phyloP scores from a whole-genome alignment of 2,329 filamentous ascomycete genomes.

The Davidsoniella virescens region DNA sequence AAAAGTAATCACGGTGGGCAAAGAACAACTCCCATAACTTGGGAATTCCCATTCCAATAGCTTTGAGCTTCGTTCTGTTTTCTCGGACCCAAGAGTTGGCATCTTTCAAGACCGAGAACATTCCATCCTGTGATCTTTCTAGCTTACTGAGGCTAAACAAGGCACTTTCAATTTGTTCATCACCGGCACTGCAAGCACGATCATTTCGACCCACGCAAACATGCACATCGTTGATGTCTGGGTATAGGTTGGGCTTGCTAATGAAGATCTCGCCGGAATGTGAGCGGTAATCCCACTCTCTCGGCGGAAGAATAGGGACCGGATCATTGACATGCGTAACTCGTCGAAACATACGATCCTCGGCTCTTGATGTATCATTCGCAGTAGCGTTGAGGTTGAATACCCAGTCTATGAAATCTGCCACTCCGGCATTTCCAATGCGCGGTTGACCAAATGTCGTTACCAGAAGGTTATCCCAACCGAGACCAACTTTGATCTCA shows the following conservation, averaged over 20 bases:
- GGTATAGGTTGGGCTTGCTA: slow-evolving; percentile 51
- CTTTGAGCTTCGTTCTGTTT: slow-evolving; percentile 5
- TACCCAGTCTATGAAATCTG: slow-evolving; percentile 35
- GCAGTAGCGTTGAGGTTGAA: slow-evolving; percentile 28
- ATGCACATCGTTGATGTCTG: slow-evolving; percentile 49
- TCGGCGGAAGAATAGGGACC: slow-evolving; percentile 69
- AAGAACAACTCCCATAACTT: slow-evolving; percentile 89
- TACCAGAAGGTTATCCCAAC: slow-evolving; percentile 55
- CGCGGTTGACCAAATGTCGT: slow-evolving; percentile 89
- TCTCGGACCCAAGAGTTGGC: slow-evolving; percentile 32
- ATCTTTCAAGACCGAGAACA: slow-evolving; percentile 13
- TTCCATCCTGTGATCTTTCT: neutral
- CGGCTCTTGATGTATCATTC: slow-evolving; percentile 16
- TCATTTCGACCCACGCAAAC: slow-evolving; percentile 61
- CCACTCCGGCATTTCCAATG: slow-evolving; percentile 41
- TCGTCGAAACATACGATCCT: slow-evolving; percentile 44
- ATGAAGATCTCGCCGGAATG: slow-evolving; percentile 87
- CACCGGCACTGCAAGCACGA: slow-evolving; percentile 50
- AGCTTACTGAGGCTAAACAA: slow-evolving; percentile 2
- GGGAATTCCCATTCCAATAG: slow-evolving; percentile 12
- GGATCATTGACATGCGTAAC: slow-evolving; percentile 81
- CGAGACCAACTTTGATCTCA: slow-evolving; percentile 57
- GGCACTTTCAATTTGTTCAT: slow-evolving; percentile 14
- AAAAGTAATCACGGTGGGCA: slow-evolving; percentile 93
- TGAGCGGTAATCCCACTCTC: slow-evolving; percentile 74